Base-by-base conservation (phyloP, 192 early-diverging fungal species). In the Coemansia sp. region DNA sequence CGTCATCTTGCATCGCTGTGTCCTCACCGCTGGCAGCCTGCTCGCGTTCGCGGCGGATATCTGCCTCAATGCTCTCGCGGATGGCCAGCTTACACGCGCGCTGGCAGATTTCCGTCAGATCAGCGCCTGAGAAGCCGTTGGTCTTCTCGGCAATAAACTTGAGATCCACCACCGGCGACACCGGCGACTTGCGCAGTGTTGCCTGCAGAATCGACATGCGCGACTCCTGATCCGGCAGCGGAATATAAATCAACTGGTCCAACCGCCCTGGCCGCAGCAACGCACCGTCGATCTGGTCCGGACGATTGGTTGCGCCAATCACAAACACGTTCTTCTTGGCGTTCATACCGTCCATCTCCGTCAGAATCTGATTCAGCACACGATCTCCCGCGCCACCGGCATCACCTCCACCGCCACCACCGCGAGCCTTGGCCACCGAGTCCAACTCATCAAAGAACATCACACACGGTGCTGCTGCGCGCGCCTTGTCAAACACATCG, bases 371-470 rank as follows among this genome's bases (percentile, higher is more conserved):
- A 85, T 98, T 99, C 34, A 99, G 85, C 18, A 99, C 96, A 82
- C 97, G 93, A 71, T 98, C 97, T 50, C 94, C 92, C 25, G 95
- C 92, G 71, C 96, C 97, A 34, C 92, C 92, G 18, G 84, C 89
- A 71, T 95, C 95, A 55, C 96, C 96, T 1, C 60, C 60, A 17
- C 79, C 81, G 47, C 63, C 73, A 49, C 62, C 73, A 38, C 93
- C 97, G 76, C 97, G 93, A 18, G 94, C 87, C 83, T 97, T 97
- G 73, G 95, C 95, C 71, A 98, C 89, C 34, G 94, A 96, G 82
- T 99, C 97, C 70, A 99, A 79, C 84, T 99, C 97, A 63, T 99
- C 97, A 87, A 99, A 99, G 92, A 99, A 99, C 94, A 99, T 94
- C 26, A 99, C 97, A 79, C 97, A 99, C 28, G 97, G 97, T 10